Base-by-base conservation (phyloP, 176 grass and related monocot species). In the Zoysia japonica region DNA sequence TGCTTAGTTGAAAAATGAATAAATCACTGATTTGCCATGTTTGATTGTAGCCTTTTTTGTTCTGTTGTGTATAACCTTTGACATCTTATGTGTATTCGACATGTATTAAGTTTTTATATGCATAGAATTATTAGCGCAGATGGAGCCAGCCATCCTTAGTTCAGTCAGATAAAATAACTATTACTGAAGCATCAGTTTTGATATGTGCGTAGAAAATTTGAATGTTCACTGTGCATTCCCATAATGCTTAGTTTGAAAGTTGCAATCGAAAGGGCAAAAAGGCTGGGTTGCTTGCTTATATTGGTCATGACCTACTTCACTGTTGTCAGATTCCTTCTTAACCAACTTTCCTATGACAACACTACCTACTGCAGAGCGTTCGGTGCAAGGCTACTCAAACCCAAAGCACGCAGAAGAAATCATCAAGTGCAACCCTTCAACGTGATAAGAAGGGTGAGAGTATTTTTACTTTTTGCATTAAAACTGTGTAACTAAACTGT, bases 311-410 rank as follows among this genome's bases (percentile, higher is more conserved):
- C 50, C 8, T 61, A 76, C 0, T 71, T 67, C 39, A 72, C 65
- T 67, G 20, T 60, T 67, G 20, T 60, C 48, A 16, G 17, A 15
- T 45, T 35, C 49, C 54, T 70, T 76, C 39, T 57, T 78, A 63
- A 81, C 57, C 16, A 37, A 36, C 1, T 80, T 36, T 80, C 13
- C 35, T 66, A 2, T 80, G 70, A n/a, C 42, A 19, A 77, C 59
- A 39, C 49, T 66, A 15, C 62, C 38, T 67, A 65, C 59, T 72
- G 38, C 82, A 89, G 82, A 61, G 45, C 41, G 51, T 89, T 49
- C 77, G 45, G 81, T 89, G 87, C 73, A 81, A 77, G 0, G 82
- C 87, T 49, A 80, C 87, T 61, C 87, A 89, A 77, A 89, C 87
- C 11, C 87, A 89, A 77, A 85, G 87, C 7, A 67, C 66, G 63